Conservation (phyloP, 345 rosid genomes). For the Boechera stricta region DNA sequence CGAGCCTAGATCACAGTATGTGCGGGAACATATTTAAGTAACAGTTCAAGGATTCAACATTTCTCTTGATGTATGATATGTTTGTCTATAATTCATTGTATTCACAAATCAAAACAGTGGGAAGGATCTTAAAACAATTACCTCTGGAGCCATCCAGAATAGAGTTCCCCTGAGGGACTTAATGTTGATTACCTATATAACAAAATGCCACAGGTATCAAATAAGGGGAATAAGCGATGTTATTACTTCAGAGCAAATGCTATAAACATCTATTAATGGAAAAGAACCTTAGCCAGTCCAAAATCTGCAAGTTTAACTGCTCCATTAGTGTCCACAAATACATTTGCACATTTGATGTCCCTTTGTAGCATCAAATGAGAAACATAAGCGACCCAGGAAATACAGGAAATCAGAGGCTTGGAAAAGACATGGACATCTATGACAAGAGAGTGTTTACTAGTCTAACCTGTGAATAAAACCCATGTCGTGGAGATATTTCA, state of each 20-base stretch:
- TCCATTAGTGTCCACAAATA: slow-evolving; percentile 77
- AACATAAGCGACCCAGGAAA: slow-evolving; percentile 7
- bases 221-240: background rate
- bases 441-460: slow-evolving; percentile 24
- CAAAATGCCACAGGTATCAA: background rate
- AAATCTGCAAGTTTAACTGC: slow-evolving; percentile 89
- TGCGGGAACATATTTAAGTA: background rate
- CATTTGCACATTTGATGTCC: slow-evolving; percentile 92
- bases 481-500: slow-evolving; percentile 81
- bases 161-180: slow-evolving; percentile 75
- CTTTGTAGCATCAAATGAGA: slow-evolving; percentile 46
- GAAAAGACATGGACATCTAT: background rate
- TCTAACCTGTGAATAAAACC: slow-evolving; percentile 75
- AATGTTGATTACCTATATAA: slow-evolving; percentile 61
- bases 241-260: background rate
- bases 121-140: slow-evolving; percentile 16
- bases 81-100: no score
- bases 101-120: background rate
- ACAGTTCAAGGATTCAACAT: background rate
- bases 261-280: background rate
- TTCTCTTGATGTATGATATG: no score
- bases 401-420: background rate
- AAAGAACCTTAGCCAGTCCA: slow-evolving; percentile 88
- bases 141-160: slow-evolving; percentile 99
- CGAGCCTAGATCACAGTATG: no score